Conservation (phyloP, 1,139 yeast genomes). For the Yamadazyma dushanensis region DNA sequence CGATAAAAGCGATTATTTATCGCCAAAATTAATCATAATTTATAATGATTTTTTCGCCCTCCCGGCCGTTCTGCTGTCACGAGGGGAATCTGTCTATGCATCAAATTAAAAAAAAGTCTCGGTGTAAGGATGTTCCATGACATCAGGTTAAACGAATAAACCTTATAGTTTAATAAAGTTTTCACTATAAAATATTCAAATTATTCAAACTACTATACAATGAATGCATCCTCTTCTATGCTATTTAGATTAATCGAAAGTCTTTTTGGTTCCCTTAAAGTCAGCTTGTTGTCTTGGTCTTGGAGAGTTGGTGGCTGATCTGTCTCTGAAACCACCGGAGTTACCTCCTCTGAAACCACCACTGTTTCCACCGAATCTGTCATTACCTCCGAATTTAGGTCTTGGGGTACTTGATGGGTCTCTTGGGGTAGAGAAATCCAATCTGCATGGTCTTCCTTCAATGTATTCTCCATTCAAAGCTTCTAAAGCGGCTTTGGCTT, state of each 20-base stretch:
- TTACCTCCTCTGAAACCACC: constrained; percentile 35
- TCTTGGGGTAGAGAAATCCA: constrained; percentile 93
- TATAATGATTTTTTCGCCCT: background rate
- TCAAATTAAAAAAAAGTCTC: no score
- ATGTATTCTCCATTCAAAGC: constrained; percentile 86
- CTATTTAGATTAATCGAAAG: constrained; percentile 57
- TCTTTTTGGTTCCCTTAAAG: constrained; percentile 75
- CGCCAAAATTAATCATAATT: no score
- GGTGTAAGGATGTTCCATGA: no score
- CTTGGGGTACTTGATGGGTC: constrained; percentile 49
- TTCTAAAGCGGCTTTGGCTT: constrained; percentile 86
- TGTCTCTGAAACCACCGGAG: constrained; percentile 46
- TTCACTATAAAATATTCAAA: background rate
- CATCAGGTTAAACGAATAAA: no score
- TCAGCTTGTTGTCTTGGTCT: constrained; percentile 59
- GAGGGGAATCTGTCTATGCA: no score
- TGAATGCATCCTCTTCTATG: no score
- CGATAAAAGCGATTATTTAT: no score
- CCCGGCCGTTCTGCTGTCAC: no score
- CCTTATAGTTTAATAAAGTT: no score
- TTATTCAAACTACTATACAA: constrained; percentile 14
- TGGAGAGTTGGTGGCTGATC: constrained; percentile 47
- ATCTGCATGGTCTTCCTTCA: constrained; percentile 91
- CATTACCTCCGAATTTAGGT: constrained; percentile 41
- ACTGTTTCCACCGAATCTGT: constrained; percentile 16